phyloP scores from a whole-genome alignment of 345 rosid species.

The Excoecaria agallocha region DNA sequence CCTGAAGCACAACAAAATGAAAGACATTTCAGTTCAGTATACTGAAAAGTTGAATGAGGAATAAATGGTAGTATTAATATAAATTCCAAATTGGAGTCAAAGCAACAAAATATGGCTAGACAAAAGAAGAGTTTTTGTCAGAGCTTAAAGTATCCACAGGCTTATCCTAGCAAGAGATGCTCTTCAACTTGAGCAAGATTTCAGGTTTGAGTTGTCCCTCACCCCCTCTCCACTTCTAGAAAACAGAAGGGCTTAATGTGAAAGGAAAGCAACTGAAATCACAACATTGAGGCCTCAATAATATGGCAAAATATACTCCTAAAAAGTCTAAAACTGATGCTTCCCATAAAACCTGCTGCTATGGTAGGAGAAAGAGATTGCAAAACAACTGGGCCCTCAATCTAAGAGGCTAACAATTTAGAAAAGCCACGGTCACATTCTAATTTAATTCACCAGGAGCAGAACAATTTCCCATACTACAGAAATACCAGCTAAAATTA shows the following conservation, averaged over 20 bases:
- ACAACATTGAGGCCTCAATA: not conserved
- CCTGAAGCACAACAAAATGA: constrained; percentile 44
- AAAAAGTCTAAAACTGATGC: too few relatives aligned
- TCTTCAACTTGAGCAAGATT: not conserved
- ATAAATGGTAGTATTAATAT: not conserved
- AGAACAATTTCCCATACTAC: too few relatives aligned
- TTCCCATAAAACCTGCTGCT: not conserved
- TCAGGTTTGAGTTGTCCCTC: not conserved
- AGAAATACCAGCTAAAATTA: not conserved
- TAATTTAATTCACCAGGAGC: too few relatives aligned
- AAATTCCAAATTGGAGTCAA: not conserved
- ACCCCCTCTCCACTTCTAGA: not conserved
- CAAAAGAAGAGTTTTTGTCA: not conserved
- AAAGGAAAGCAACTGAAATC: not conserved
- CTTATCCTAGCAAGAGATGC: not conserved
- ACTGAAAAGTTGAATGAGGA: too few relatives aligned
- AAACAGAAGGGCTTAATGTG: not conserved
- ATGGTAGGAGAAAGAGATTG: not conserved
- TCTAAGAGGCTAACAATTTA: not conserved
- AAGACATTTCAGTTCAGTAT: not conserved
- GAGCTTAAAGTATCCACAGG: not conserved
- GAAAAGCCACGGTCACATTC: not conserved
- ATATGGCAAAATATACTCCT: not conserved
- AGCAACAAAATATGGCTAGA: not conserved
- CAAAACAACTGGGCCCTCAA: not conserved